Conservation (phyloP, 768 basidiomycete genomes). For the Termitomyces sp. region DNA sequence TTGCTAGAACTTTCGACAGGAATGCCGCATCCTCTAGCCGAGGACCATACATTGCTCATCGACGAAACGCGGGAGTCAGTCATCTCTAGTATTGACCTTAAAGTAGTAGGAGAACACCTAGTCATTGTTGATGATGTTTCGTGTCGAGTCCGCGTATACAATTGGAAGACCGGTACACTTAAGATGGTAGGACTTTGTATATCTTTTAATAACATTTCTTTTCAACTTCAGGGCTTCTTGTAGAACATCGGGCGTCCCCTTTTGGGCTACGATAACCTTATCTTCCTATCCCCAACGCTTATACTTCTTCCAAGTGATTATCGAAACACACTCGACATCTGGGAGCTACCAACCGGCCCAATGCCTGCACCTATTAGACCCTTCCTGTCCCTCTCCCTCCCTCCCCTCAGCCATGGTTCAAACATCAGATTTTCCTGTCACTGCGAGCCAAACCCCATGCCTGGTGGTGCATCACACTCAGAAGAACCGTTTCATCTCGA, state of each 20-base stretch:
- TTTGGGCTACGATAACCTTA: constrained; percentile 17
- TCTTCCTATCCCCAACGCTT: constrained; percentile 18
- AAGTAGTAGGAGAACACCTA: constrained; percentile 14
- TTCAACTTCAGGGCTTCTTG: no score
- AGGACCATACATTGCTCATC: constrained; percentile 20
- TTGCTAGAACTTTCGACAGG: neutral
- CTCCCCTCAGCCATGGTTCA: neutral
- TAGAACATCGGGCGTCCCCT: neutral
- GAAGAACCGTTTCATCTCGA: neutral
- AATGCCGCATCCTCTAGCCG: constrained; percentile 4
- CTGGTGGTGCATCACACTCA: neutral
- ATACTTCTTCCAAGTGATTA: constrained; percentile 21
- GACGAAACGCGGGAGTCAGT: constrained; percentile 7
- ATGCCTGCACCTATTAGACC: neutral
- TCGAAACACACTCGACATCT: constrained; percentile 18
- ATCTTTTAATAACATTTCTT: neutral
- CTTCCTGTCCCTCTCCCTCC: constrained; percentile 1
- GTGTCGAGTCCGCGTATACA: constrained; percentile 9
- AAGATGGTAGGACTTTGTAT: constrained; percentile 7
- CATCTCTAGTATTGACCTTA: constrained; percentile 6
- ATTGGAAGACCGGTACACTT: constrained; percentile 12
- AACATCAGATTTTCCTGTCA: constrained; percentile 1
- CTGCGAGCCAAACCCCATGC: constrained; percentile 10
- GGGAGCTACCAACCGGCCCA: constrained; percentile 10
- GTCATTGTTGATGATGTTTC: constrained; percentile 5